Percentiles rank a stretch among this genome's conserved stretches.
These are phyloP conservation scores for Selenicereus undatus DNA, from an alignment of 148 eudicot genomes.

Conservation along the genomic window DNA sequence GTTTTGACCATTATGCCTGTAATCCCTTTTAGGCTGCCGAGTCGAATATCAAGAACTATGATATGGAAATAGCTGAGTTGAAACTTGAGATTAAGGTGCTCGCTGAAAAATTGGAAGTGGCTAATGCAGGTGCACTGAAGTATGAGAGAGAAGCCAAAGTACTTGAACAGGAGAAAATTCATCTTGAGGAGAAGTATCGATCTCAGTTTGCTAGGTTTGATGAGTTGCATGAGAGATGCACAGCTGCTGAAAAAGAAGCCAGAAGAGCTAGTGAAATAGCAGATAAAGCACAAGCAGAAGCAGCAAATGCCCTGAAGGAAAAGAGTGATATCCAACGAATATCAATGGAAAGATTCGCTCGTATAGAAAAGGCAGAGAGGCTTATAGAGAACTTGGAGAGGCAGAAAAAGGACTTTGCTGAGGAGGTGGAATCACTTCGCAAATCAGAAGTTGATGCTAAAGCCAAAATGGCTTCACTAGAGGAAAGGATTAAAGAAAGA, in stretches of 20 bases:
- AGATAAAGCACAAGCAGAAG: constrained; percentile 79
- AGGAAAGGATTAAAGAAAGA: constrained; percentile 77
- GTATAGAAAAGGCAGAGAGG: constrained; percentile 81
- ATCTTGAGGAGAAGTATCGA: constrained; percentile 74
- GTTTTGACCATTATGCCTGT: constrained; percentile 17
- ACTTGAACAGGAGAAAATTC: constrained; percentile 73
- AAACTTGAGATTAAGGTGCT: constrained; percentile 55
- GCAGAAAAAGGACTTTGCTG: constrained; percentile 48
- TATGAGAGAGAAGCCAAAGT: constrained; percentile 71
- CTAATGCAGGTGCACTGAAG: constrained; percentile 52
- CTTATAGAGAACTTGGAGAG: constrained; percentile 66
- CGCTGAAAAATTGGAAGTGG: constrained; percentile 55
- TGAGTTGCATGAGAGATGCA: constrained; percentile 78
- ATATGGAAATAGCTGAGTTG: constrained; percentile 47
- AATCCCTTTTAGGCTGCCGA: constrained; percentile 62
- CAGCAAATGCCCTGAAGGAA: constrained; percentile 64
- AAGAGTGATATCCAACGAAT: constrained; percentile 55
- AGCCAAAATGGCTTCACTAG: constrained; percentile 60
- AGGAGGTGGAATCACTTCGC: constrained; percentile 45
- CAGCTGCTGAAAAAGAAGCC: constrained; percentile 79
- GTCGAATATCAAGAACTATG: constrained; percentile 62
- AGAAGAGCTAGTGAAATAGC: constrained; percentile 75
- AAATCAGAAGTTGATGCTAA: constrained; percentile 57
- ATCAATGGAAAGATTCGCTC: constrained; percentile 72
- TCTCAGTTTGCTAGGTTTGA: constrained; percentile 77